Evolutionary conservation across 2,329 filamentous ascomycete genomes (phyloP), one percentile per base, ranked within the genome.

Genomic region (Cladosporium sp.): DNA sequence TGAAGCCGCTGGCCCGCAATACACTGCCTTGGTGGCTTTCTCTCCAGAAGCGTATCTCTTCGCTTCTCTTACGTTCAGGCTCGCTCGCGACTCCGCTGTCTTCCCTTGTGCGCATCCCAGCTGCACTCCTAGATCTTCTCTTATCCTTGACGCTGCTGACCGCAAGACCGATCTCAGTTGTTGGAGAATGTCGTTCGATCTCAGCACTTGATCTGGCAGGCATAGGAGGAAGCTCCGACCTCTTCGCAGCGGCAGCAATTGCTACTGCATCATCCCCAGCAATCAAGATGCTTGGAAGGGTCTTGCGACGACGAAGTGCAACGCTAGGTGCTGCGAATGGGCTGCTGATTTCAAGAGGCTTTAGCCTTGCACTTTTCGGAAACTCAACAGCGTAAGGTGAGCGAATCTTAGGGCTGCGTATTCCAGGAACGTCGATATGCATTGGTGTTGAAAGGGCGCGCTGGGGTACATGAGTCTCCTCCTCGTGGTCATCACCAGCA

Each of bases 351-450:
- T 76, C 69, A 56, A 77, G 68, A 16, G 76, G 76, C 68, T 78
- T 77, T 49, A 78, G 67, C 23, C 70, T 68, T 1, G 74, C 72
- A 60, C 75, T 76, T 48, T 77, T 73, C 11, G 76, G 76, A 63
- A 78, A 78, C 25, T 76, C 71, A 7, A 77, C 71, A 6, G 76
- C 76, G 66, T 75, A 76, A 3, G 76, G 74, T 4, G 76, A 77
- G 39, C 69, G 70, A 32, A 61, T 6, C 63, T 68, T 49, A 70
- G 65, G 36, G 61, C 28, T 26, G 49, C 63, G 28, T 30, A 58
- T 21, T 34, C 63, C 43, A 65, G 67, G 65, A 6, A 69, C 59
- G 26, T 62, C 43, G 18, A 65, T 46, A 1, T 68, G 66, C 48
- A 73, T 39, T 11, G 73, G 72, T 18, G 69, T 70, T 16, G 73